These are phyloP conservation scores for Isabelozyma heimii DNA, from an alignment of 805 yeast genomes.

Conservation along the genomic window DNA sequence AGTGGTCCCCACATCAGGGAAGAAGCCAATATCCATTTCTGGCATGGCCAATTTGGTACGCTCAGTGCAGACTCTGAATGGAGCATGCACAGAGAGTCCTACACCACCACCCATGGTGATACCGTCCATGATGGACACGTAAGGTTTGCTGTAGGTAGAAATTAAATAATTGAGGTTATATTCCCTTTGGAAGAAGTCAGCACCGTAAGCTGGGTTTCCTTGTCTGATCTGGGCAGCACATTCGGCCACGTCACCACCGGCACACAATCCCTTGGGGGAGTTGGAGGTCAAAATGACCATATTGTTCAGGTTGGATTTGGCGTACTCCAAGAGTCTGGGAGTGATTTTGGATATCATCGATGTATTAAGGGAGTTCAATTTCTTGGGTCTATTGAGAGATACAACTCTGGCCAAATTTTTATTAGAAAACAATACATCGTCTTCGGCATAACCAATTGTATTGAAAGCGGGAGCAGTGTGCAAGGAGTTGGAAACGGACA, in stretches of 20 bases:
- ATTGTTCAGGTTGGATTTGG: slow-evolving; percentile 63
- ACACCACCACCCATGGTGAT: slow-evolving; percentile 99
- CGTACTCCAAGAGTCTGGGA: slow-evolving; percentile 74
- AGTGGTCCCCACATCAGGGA: slow-evolving; percentile 94
- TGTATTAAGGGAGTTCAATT: slow-evolving; percentile 79
- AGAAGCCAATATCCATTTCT: slow-evolving; percentile 93
- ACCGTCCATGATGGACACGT: slow-evolving; percentile 84
- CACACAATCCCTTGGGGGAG: slow-evolving; percentile 76
- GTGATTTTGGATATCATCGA: slow-evolving; percentile 71
- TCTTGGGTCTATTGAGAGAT: slow-evolving; percentile 73
- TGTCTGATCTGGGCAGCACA: slow-evolving; percentile 61
- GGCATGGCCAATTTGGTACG: slow-evolving; percentile 95
- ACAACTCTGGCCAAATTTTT: slow-evolving; percentile 68
- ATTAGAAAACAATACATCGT: slow-evolving; percentile 63
- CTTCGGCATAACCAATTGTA: slow-evolving; percentile 23
- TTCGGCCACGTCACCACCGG: slow-evolving; percentile 93
- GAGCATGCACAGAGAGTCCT: slow-evolving; percentile 85
- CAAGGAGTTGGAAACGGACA: neutral
- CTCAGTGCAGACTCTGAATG: slow-evolving; percentile 93
- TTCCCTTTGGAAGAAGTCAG: slow-evolving; percentile 73
- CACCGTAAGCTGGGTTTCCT: slow-evolving; percentile 46
- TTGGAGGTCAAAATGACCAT: slow-evolving; percentile 66
- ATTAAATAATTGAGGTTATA: slow-evolving; percentile 77
- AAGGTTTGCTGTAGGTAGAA: slow-evolving; percentile 83
- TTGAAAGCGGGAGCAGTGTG: slow-evolving; percentile 4